These are phyloP conservation scores for Stephanodiscus minutulus DNA, from an alignment of 108 stramenopile species.

Conservation along the genomic window DNA sequence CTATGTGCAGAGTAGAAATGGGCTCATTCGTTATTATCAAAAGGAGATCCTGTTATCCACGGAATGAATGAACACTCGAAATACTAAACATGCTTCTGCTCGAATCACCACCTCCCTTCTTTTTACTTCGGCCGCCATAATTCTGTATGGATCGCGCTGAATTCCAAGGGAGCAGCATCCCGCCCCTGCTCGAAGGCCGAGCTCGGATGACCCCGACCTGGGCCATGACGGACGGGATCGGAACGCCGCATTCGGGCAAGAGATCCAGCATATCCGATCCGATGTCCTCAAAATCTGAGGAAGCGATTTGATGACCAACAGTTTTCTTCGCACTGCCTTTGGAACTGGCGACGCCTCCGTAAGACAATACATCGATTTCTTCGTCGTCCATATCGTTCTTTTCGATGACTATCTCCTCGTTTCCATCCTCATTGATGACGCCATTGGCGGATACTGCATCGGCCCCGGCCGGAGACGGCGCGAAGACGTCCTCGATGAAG, in stretches of 20 bases:
- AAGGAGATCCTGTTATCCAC: constrained; percentile 31
- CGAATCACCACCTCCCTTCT: constrained; percentile 10
- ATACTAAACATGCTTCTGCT: constrained; percentile 31
- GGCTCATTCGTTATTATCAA: too few species aligned
- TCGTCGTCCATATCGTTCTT: neutral
- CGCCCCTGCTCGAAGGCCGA: constrained; percentile 15
- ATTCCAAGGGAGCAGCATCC: constrained; percentile 46
- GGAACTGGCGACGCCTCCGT: neutral
- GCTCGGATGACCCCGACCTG: constrained; percentile 17
- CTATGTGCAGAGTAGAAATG: too few species aligned
- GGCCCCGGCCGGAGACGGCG: neutral
- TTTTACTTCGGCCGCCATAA: constrained; percentile 28
- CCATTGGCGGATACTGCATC: neutral
- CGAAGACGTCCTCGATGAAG: constrained; percentile 20
- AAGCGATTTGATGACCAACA: neutral
- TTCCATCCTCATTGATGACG: neutral
- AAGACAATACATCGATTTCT: neutral
- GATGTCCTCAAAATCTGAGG: constrained; percentile 10
- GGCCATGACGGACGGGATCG: constrained; percentile 40
- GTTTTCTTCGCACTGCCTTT: constrained; percentile 1
- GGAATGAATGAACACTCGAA: constrained; percentile 36
- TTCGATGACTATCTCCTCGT: neutral
- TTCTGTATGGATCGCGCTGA: constrained; percentile 41
- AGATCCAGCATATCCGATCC: constrained; percentile 30
- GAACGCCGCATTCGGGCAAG: constrained; percentile 44